Base-by-base conservation (phyloP, 2,329 filamentous ascomycete genomes). In the Ustulina deusta region DNA sequence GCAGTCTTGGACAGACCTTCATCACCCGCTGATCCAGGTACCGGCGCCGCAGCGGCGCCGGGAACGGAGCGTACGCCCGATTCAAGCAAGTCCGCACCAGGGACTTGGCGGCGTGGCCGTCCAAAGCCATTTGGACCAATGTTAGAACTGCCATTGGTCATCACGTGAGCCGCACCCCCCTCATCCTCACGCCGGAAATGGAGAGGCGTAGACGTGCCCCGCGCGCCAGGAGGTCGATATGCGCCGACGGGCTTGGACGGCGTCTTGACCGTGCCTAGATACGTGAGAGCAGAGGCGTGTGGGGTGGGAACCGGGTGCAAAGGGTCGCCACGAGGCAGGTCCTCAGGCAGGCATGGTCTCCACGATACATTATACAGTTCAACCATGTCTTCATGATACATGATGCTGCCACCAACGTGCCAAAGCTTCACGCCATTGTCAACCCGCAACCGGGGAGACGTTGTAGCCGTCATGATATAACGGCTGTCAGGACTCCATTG, bases 171-270 rank as follows among this genome's bases (percentile, higher is more conserved):
- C 9, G 92, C 92, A 61, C 96, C 96, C 60, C 96, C 96, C 81
- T 99, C 93, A 72, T 99, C 96, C 80, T 99, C 96, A 65, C 96
- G 93, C 86, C 97, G 97, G 85, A 98, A 99, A 74, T 96, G 93
- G 70, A 98, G 85, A 10, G 96, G 96, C 0, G 96, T 98, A 61
- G 90, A 87, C 70, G 92, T 90, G 60, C 96, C 96, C 73, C 96
- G 92, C 32, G 96, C 96, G 72, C 96, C 96, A 2, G 96, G 96
- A 44, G 96, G 96, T 54, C 96, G 91, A 79, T 99, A 99, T 2
- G 96, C 96, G 73, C 96, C 96, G n/a, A 93, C 94, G 51, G 96
- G 94, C 84, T 99, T 99, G 69, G 93, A 96, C 4, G 96, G 94
- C 3, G 94, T 95, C 87, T 98, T 98, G 75, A 93, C 90, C 3